Evolutionary conservation across 768 basidiomycete species (phyloP).

Genomic region (Boletus rufocinnamomeus): DNA sequence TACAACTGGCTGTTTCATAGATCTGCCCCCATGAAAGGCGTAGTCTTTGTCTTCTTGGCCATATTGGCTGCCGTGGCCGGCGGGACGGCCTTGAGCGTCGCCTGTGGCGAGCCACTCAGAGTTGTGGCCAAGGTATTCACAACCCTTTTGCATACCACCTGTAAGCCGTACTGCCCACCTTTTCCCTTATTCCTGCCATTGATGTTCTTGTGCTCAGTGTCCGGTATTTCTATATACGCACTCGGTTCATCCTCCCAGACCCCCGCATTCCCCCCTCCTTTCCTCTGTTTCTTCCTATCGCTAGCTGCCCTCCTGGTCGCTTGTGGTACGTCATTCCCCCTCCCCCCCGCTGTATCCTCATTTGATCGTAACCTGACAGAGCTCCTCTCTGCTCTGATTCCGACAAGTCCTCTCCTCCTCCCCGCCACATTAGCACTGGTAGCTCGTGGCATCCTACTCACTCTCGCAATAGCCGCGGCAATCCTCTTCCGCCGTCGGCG

Average conservation of each 20-base stretch:
- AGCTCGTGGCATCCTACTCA: slow-evolving; percentile 25
- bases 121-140: slow-evolving; percentile 19
- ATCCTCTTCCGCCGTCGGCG: slow-evolving; percentile 7
- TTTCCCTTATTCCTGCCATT: not conserved
- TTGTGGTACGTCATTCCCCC: slow-evolving; percentile 28
- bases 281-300: slow-evolving; percentile 19
- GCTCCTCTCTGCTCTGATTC: slow-evolving; percentile 27
- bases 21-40: slow-evolving; percentile 9
- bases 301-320: slow-evolving; percentile 25
- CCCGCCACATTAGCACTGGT: slow-evolving; percentile 25
- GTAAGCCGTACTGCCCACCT: slow-evolving; percentile 13
- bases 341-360: no score
- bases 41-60: slow-evolving; percentile 22
- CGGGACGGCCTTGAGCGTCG: slow-evolving; percentile 22
- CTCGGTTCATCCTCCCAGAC: slow-evolving; percentile 13
- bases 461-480: slow-evolving; percentile 14
- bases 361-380: slow-evolving; percentile 16
- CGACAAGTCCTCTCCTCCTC: slow-evolving; percentile 29
- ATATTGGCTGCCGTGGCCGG: slow-evolving; percentile 27
- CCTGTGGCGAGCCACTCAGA: slow-evolving; percentile 17
- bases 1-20: slow-evolving; percentile 13
- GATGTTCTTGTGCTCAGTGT: slow-evolving; percentile 22
- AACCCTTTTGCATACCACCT: slow-evolving; percentile 23
- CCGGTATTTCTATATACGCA: slow-evolving; percentile 28
- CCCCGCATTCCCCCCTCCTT: slow-evolving; percentile 6